These are phyloP conservation scores for Salisapilia sapeloensis DNA, from an alignment of 352 stramenopile species.

Conservation along the genomic window DNA sequence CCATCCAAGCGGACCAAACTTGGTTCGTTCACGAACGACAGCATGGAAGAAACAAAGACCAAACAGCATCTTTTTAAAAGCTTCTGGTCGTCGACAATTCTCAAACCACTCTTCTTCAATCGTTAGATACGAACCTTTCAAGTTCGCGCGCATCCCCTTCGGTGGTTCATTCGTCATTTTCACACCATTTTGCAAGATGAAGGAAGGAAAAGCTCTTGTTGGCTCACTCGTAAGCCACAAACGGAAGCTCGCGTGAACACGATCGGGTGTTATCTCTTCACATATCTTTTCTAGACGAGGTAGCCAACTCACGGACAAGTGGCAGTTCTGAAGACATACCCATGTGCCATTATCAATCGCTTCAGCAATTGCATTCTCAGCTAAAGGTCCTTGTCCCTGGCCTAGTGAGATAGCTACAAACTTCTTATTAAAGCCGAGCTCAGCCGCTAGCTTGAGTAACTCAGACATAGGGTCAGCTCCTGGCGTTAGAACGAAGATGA, in stretches of 20 bases:
- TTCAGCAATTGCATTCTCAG: slow-evolving; percentile 85
- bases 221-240: slow-evolving; percentile 92
- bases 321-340: slow-evolving; percentile 94
- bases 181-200: slow-evolving; percentile 85
- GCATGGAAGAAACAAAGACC: slow-evolving; percentile 89
- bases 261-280: slow-evolving; percentile 86
- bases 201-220: slow-evolving; percentile 85
- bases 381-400: slow-evolving; percentile 87
- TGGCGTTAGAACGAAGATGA: slow-evolving; percentile 92
- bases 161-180: slow-evolving; percentile 95
- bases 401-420: slow-evolving; percentile 88
- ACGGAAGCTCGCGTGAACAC: slow-evolving; percentile 83
- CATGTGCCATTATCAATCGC: slow-evolving; percentile 87
- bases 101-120: slow-evolving; percentile 64
- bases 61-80: slow-evolving; percentile 79
- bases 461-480: slow-evolving; percentile 91
- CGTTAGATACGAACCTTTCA: slow-evolving; percentile 84
- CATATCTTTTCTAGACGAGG: slow-evolving; percentile 89
- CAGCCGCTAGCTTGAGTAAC: slow-evolving; percentile 83
- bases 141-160: slow-evolving; percentile 87
- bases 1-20: slow-evolving; percentile 75
- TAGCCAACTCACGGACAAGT: slow-evolving; percentile 89
- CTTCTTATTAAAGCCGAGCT: slow-evolving; percentile 85
- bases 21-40: slow-evolving; percentile 67
- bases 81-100: slow-evolving; percentile 26